Evolutionary conservation across 2,329 filamentous ascomycete genomes (phyloP), one percentile per base, ranked within the genome.

Genomic region (Epichloe baconii): DNA sequence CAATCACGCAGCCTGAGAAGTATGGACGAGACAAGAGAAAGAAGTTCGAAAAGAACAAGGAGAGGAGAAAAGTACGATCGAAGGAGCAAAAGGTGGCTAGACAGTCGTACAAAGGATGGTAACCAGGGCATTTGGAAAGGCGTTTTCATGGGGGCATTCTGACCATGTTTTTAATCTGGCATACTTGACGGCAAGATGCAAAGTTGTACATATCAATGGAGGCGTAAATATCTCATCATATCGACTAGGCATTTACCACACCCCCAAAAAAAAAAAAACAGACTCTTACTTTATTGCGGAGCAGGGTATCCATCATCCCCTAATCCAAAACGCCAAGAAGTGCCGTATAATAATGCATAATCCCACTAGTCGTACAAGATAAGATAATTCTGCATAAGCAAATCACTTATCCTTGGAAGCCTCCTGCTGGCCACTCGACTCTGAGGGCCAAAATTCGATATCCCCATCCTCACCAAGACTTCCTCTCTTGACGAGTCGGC

Each of bases 371-470:
- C 40, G 23, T 38, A 23, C 41, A 26, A 19, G 12, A 26, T 17
- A 26, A 19, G 12, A 26, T 17, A 15, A 31, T 15, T 44, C 12
- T 35, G 31, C n/a, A n/a, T 12, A 44, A 31, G 17, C 34, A 15
- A 17, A 47, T 51, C 37, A 47, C 43, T 42, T 21, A 8, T 41
- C 31, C 15, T 19, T 38, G 10, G 35, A 47, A 6, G 12, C 21
- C 11, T 31, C 41, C 35, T 17, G n/a, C 38, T 38, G 36, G 19
- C 26, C 26, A 26, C 64, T 54, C 47, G 49, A 69, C 15, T 82
- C 80, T 57, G 95, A 87, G 34, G 86, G 84, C 85, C 89, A 95
- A 59, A 96, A 93, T 66, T 97, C 91, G 46, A 96, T 71, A 64
- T 95, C 86, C n/a, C 88, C 88, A 57, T 90, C 83, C 57, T 82